These are phyloP conservation scores for Blastocystis sp. DNA, from an alignment of 352 stramenopile genomes.

Conservation along the genomic window DNA sequence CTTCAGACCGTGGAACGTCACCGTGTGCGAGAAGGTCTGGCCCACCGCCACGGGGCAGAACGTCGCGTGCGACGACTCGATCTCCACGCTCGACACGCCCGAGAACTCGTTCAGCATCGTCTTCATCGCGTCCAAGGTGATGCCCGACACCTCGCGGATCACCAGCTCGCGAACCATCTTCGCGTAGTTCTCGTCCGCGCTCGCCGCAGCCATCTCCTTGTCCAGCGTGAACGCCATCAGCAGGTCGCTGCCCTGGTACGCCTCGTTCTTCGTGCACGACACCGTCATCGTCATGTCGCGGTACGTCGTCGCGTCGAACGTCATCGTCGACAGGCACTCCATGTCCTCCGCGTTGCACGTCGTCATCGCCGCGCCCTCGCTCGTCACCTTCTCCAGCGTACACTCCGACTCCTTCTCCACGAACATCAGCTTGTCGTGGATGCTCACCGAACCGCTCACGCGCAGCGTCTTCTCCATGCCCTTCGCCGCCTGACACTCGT, in stretches of 20 bases:
- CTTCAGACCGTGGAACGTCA: constrained; percentile 39
- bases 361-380: background rate
- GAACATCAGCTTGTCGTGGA: constrained; percentile 36
- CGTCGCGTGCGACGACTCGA: background rate
- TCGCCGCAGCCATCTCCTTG: constrained; percentile 11
- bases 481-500: constrained; percentile 55
- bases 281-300: constrained; percentile 32
- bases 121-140: background rate
- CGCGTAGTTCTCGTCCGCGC: background rate
- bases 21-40: constrained; percentile 39
- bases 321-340: constrained; percentile 42
- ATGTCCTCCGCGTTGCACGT: background rate
- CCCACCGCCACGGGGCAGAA: constrained; percentile 42
- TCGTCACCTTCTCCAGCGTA: constrained; percentile 11
- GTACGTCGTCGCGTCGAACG: constrained; percentile 16
- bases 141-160: constrained; percentile 30
- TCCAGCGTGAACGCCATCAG: constrained; percentile 13
- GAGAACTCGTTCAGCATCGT: constrained; percentile 56
- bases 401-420: constrained; percentile 58
- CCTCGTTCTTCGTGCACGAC: constrained; percentile 32
- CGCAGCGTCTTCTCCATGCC: constrained; percentile 35
- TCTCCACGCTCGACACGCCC: constrained; percentile 1
- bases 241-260: constrained; percentile 6
- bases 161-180: background rate
- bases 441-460: constrained; percentile 35